Conservation (phyloP, 352 stramenopile genomes). For the Phytophthora uliginosa region DNA sequence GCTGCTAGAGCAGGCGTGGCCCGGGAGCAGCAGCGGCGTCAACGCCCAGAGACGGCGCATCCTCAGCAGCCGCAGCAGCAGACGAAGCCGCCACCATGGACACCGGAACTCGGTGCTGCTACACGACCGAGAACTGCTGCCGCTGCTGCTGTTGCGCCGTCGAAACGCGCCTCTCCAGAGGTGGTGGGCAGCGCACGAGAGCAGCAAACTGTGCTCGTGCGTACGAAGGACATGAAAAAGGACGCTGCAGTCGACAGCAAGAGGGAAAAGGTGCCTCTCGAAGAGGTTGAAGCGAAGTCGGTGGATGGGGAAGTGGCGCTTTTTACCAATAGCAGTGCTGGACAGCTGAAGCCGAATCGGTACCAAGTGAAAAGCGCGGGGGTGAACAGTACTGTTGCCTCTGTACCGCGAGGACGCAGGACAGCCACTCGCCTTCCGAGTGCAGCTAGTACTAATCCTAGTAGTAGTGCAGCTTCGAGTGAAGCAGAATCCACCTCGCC, state of each 20-base stretch:
- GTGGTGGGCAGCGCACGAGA: not conserved
- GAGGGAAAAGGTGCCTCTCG: not conserved
- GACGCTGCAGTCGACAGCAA: not conserved
- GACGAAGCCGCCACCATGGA: not conserved
- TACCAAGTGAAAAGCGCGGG: not conserved
- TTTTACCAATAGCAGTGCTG: constrained; percentile 3
- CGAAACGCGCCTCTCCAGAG: not conserved
- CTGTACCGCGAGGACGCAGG: not conserved
- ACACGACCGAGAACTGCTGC: not conserved
- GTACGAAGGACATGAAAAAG: not conserved
- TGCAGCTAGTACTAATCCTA: not conserved
- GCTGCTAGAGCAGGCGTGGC: too few relatives aligned
- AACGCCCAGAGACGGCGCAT: not conserved
- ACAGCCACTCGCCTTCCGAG: not conserved
- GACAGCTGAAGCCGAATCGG: not conserved
- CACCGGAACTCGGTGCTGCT: not conserved
- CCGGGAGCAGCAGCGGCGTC: not conserved
- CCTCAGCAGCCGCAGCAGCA: not conserved
- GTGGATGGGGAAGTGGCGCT: not conserved
- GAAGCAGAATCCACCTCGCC: not conserved
- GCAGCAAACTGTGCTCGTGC: not conserved
- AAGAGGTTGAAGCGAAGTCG: not conserved
- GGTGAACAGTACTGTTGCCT: not conserved
- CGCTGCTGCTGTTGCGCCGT: not conserved
- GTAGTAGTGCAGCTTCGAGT: not conserved